Percentiles rank a stretch among this genome's conserved stretches.
These are phyloP conservation scores for Coprinellus micaceus DNA, from an alignment of 768 basidiomycete species.

Conservation along the genomic window DNA sequence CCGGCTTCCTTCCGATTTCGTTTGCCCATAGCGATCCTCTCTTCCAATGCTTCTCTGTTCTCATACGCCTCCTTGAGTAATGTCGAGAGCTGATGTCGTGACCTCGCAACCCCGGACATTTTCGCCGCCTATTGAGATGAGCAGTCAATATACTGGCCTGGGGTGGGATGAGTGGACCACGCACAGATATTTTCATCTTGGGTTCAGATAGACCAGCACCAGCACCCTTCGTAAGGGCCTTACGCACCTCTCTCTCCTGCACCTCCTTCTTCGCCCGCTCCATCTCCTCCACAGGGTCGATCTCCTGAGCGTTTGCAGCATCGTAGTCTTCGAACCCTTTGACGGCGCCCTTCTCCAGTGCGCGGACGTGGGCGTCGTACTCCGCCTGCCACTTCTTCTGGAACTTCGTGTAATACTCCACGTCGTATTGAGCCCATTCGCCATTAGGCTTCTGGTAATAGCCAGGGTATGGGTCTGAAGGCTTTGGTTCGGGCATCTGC, in stretches of 20 bases:
- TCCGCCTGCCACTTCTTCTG: slow-evolving; percentile 70
- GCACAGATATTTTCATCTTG: slow-evolving; percentile 78
- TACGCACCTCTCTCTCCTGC: slow-evolving; percentile 71
- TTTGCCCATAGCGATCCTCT: slow-evolving; percentile 77
- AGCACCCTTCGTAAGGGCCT: slow-evolving; percentile 66
- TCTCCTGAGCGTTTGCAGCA: slow-evolving; percentile 47
- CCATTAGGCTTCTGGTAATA: slow-evolving; percentile 85
- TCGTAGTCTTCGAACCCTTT: slow-evolving; percentile 72
- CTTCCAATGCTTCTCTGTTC: slow-evolving; percentile 80
- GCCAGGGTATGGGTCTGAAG: slow-evolving; percentile 76
- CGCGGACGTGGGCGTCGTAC: slow-evolving; percentile 67
- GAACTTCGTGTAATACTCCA: slow-evolving; percentile 63
- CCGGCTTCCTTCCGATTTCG: slow-evolving; percentile 87
- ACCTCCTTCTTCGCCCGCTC: slow-evolving; percentile 72
- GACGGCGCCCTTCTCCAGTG: slow-evolving; percentile 61
- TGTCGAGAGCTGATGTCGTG: slow-evolving; percentile 76
- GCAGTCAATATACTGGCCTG: not conserved
- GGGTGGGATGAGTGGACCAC: slow-evolving; percentile 19
- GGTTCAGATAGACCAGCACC: slow-evolving; percentile 57
- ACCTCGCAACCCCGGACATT: slow-evolving; percentile 61
- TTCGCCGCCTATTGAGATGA: slow-evolving; percentile 56
- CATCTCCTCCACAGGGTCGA: slow-evolving; percentile 73
- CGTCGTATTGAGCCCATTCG: slow-evolving; percentile 71
- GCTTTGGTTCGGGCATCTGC: slow-evolving; percentile 69
- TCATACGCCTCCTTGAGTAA: slow-evolving; percentile 78